Base-by-base conservation (phyloP, 495 filamentous ascomycete genomes). In the Podospora fimiseda region DNA sequence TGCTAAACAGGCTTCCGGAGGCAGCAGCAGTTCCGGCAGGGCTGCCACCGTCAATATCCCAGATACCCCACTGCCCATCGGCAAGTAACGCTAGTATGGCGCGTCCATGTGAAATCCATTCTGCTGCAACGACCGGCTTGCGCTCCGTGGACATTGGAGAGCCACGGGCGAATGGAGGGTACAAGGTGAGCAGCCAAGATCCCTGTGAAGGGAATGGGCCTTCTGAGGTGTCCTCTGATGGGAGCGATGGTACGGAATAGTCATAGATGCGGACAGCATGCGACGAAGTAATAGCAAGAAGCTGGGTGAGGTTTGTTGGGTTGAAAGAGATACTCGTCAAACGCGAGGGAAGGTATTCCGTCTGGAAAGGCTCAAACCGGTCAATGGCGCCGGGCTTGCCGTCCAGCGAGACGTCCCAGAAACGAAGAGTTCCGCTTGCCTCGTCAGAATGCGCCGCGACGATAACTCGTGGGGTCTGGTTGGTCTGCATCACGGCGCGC, bases 41-140 rank as follows among this genome's bases (percentile, higher is more conserved):
- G 74, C 84, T 53, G 37, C 80, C 76, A 1, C 85, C 83, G 60
- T 89, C 83, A 24, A 91, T 74, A 69, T 94, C 89, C 90, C 92
- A 96, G 22, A 97, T 81, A 3, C 89, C 91, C 91, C 91, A 97
- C 71, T 94, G 86, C 0, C 90, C 92, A 65, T 95, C 89, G 4
- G 79, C 79, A 11, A 92, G 76, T 7, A 97, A 75, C 3, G 82
- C 79, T 56, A 96, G 72, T 36, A 96, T 75, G 11, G 85, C 86
- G 39, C 78, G 82, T 36, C 90, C 91, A 40, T 83, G 80, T n/a
- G 85, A 73, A 7, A 89, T 81, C 92, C 92, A 96, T 50, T 86
- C 74, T 0, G 89, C 86, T 52, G 84, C 85, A n/a, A 94, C 72
- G 27, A 95, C 80, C 1, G 79, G 80, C 63, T 95, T 96, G 30